phyloP scores from a whole-genome alignment of 1,139 yeast genomes.

The Kodamaea sp. region DNA sequence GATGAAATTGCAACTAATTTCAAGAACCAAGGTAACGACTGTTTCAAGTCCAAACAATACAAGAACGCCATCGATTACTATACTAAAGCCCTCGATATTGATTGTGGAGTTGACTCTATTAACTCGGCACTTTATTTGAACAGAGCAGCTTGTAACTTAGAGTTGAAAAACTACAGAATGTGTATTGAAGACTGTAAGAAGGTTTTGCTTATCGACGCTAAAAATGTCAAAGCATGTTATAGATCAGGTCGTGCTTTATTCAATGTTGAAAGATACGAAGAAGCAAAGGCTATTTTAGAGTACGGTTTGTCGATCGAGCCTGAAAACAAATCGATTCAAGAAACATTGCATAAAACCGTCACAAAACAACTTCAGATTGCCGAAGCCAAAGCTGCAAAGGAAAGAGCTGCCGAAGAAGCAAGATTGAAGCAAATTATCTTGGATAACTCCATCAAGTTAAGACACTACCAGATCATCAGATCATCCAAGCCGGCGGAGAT shows the following conservation, averaged over 20 bases:
- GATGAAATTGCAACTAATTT: constrained; percentile 86
- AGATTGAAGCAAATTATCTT: constrained; percentile 35
- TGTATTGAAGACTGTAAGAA: constrained; percentile 84
- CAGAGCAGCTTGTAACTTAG: constrained; percentile 90
- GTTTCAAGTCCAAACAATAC: constrained; percentile 67
- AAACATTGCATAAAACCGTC: constrained; percentile 36
- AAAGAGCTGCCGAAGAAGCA: constrained; percentile 31
- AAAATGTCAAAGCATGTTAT: constrained; percentile 77
- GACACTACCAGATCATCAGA: constrained; percentile 49
- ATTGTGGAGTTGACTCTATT: constrained; percentile 49
- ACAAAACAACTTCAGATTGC: constrained; percentile 37
- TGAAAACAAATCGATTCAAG: constrained; percentile 51
- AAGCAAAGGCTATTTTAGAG: constrained; percentile 61
- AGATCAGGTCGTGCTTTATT: constrained; percentile 82
- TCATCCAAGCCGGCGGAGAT: constrained; percentile 51
- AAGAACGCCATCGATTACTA: constrained; percentile 75
- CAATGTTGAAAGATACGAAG: constrained; percentile 64
- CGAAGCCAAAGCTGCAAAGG: constrained; percentile 27
- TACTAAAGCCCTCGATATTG: constrained; percentile 73
- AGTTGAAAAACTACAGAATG: constrained; percentile 74
- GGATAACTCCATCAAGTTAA: constrained; percentile 50
- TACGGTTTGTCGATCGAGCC: constrained; percentile 64
- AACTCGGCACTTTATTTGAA: constrained; percentile 67
- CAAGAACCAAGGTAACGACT: constrained; percentile 90
- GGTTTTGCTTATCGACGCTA: constrained; percentile 63